phyloP scores from a whole-genome alignment of 495 filamentous ascomycete genomes.

The Penicillium goetzii region DNA sequence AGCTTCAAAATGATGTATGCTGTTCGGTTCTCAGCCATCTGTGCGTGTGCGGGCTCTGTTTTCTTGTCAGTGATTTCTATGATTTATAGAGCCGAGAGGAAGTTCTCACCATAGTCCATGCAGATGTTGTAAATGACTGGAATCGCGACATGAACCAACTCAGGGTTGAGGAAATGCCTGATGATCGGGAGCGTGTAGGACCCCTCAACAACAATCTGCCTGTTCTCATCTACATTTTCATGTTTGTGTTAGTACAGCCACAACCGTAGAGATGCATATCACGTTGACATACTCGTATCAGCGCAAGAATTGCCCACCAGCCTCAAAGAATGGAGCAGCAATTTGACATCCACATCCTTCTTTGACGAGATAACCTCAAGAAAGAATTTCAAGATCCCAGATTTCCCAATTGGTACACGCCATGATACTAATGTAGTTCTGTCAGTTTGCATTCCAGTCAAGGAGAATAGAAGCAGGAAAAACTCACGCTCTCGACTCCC shows the following conservation, averaged over 20 bases:
- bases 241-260: not conserved
- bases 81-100: not conserved
- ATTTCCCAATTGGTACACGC: constrained; percentile 66
- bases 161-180: constrained; percentile 50
- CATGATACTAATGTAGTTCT: constrained; percentile 57
- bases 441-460: not conserved
- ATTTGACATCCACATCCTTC: constrained; percentile 34
- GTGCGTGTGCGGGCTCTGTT: constrained; percentile 56
- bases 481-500: constrained; percentile 68
- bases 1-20: constrained; percentile 47
- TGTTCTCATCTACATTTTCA: constrained; percentile 66
- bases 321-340: constrained; percentile 62
- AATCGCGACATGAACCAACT: constrained; percentile 60
- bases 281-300: constrained; percentile 63
- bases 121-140: constrained; percentile 75
- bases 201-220: constrained; percentile 64
- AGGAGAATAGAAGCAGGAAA: not conserved
- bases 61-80: constrained; percentile 22
- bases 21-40: constrained; percentile 63
- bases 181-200: constrained; percentile 62
- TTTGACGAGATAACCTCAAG: constrained; percentile 54
- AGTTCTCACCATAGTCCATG: constrained; percentile 68
- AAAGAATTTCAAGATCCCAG: constrained; percentile 70
- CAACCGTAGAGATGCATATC: not conserved
- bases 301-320: constrained; percentile 82